These are phyloP conservation scores for Gracilariopsis chorda DNA, from an alignment of 23 red algal species.

Conservation along the genomic window DNA sequence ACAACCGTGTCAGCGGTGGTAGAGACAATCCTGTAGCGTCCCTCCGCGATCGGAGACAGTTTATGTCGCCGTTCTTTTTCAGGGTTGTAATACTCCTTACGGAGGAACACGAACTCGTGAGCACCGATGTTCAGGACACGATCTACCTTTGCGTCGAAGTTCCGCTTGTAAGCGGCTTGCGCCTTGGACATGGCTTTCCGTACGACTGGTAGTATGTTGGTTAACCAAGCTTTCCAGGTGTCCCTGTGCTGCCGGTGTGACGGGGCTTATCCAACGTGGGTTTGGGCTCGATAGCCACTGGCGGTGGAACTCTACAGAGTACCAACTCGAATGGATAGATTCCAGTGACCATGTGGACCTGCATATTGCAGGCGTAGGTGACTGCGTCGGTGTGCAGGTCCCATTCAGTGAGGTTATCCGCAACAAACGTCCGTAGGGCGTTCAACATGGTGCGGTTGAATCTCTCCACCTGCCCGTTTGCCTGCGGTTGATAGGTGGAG, in stretches of 20 bases:
- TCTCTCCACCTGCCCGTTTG: neutral
- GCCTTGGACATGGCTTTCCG: too few relatives aligned
- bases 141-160: neutral
- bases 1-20: neutral
- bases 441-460: neutral
- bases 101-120: neutral
- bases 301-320: neutral
- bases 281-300: neutral
- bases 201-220: neutral
- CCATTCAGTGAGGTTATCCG: neutral
- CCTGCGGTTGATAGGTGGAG: neutral
- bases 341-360: neutral
- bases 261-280: neutral
- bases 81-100: neutral
- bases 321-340: neutral
- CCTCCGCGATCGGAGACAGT: neutral
- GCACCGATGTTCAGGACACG: neutral
- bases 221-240: neutral
- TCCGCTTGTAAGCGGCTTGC: neutral
- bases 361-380: slow-evolving; percentile 14
- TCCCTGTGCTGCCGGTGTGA: neutral
- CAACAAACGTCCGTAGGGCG: neutral
- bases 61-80: neutral
- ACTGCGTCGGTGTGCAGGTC: neutral
- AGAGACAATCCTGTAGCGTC: neutral